These are phyloP conservation scores for Alnus glutinosa DNA, from an alignment of 306 rosid species.

Conservation along the genomic window DNA sequence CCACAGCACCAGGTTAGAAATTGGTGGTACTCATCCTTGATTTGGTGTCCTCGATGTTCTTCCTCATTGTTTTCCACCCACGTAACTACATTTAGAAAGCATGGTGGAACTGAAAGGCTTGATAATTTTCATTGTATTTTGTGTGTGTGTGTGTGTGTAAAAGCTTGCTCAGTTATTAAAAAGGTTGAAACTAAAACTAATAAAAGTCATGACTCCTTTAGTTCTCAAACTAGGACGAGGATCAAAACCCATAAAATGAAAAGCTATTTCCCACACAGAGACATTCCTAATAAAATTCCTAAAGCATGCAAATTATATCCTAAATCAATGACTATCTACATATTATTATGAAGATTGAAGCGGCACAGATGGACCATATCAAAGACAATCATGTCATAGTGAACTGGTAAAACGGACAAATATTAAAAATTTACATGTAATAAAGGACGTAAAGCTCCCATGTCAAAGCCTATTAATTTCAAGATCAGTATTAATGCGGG, in stretches of 20 bases:
- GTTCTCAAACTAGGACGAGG: background rate
- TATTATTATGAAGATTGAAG: background rate
- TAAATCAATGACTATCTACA: background rate
- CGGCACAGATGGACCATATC: background rate
- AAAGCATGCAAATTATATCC: background rate
- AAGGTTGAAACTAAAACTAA: background rate
- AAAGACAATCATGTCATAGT: background rate
- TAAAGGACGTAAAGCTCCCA: background rate
- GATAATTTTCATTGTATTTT: background rate
- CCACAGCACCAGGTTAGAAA: background rate
- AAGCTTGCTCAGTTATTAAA: background rate
- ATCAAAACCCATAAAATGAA: background rate
- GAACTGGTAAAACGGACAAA: background rate
- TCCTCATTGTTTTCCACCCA: background rate
- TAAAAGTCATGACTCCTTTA: background rate
- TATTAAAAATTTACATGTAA: background rate
- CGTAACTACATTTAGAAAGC: background rate
- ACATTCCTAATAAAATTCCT: background rate
- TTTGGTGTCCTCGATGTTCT: background rate
- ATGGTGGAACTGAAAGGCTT: background rate
- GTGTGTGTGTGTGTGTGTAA: background rate
- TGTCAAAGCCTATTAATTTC: background rate
- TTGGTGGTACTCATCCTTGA: background rate
- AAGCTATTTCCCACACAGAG: background rate
- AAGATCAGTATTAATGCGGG: background rate